Evolutionary conservation across 1,139 yeast genomes (phyloP), one percentile per base, ranked within the genome.

Genomic region (Geotrichum histeridarum): DNA sequence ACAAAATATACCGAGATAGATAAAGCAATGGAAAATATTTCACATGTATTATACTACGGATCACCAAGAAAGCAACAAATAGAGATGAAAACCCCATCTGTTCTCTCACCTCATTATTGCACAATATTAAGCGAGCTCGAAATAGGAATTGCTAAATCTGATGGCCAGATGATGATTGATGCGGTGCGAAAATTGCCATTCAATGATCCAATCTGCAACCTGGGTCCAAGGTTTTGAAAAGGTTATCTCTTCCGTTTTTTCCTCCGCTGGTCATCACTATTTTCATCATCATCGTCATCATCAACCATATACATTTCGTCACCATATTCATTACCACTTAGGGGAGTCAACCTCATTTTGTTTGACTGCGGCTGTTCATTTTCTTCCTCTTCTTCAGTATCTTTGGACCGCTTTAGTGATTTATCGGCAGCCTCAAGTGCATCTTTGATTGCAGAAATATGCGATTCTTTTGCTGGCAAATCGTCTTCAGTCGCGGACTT

Each of bases 211-310:
- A 22, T 3, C 5, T 22, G 27, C 4, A 5, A 22, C 27, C 27
- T 22, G n/a, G n/a, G n/a, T n/a, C n/a, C n/a, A 22, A 22, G 3
- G 27, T 3, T 22, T 22, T 22, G 27, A 22, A 22, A 22, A 3
- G 6, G 7, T 33, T 7, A 33, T 39, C 44, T 14, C 30, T 22
- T 42, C 11, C 44, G 4, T 42, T 42, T 42, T 4, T 27, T 42
- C 14, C 6, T 12, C 8, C 5, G 44, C 15, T 27, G 33, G 33
- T 18, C 44, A 27, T 42, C 44, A 42, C 33, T 27, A 27, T 42
- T 17, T 11, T 22, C 31, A 39, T 22, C 44, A 27, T 42, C 44
- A 32, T 41, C 44, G 31, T 41, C 44, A 33, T 42, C 44, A 27
- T 18, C 44, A 32, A n/a, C 12, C 44, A 42, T 42, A 8, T 27